Evolutionary conservation across 768 basidiomycete genomes (phyloP).

Genomic region (Rhizopogon vesiculosus): DNA sequence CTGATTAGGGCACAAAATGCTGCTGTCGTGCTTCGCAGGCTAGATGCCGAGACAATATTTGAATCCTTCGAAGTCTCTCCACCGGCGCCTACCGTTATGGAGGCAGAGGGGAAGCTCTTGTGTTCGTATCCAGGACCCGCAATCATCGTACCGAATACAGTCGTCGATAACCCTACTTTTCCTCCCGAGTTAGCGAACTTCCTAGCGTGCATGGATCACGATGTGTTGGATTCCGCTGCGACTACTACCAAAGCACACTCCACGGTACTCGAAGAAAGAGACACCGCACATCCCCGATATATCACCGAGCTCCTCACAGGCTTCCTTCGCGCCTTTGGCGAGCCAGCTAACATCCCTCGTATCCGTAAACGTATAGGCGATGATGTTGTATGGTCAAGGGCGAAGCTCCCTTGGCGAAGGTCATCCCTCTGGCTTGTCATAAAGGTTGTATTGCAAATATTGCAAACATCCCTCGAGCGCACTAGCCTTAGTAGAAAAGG

Average conservation of each 20-base stretch:
- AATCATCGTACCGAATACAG: constrained; percentile 19
- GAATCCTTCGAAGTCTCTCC: constrained; percentile 39
- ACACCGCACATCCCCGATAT: constrained; percentile 14
- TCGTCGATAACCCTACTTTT: not conserved
- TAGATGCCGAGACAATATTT: constrained; percentile 19
- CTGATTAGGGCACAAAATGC: constrained; percentile 39
- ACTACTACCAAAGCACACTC: constrained; percentile 33
- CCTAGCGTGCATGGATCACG: constrained; percentile 24
- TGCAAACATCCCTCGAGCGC: constrained; percentile 11
- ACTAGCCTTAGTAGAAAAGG: constrained; percentile 3
- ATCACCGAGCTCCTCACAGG: constrained; percentile 19
- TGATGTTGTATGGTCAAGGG: constrained; percentile 13
- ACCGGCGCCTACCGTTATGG: constrained; percentile 23
- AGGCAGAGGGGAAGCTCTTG: constrained; percentile 30
- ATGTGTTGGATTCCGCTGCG: constrained; percentile 28
- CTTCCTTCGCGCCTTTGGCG: constrained; percentile 13
- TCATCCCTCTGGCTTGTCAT: constrained; percentile 47
- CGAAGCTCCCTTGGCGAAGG: constrained; percentile 38
- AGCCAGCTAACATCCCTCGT: constrained; percentile 8
- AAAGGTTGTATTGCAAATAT: too few relatives aligned
- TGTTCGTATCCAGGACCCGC: constrained; percentile 36
- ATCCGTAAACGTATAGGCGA: constrained; percentile 7
- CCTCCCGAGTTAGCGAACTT: constrained; percentile 28
- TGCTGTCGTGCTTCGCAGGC: constrained; percentile 30
- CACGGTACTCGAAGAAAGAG: constrained; percentile 30